Percentiles rank a stretch among this genome's conserved stretches.
These are phyloP conservation scores for Tolypocladium ophioglossoides DNA, from an alignment of 2,329 filamentous ascomycete species.

Conservation along the genomic window DNA sequence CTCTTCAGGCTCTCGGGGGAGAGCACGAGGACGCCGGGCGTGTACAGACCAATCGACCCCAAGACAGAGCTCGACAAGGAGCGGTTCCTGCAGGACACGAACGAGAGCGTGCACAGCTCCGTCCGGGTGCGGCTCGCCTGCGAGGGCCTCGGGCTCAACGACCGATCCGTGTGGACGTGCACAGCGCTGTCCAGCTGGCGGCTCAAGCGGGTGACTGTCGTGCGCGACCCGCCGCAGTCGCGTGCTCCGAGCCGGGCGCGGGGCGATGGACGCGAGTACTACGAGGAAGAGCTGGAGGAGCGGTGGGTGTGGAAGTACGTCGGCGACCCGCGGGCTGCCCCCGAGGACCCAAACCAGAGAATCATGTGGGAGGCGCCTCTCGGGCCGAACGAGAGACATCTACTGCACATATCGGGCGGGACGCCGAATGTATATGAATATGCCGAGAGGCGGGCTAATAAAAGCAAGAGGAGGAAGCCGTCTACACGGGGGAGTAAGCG, in stretches of 20 bases:
- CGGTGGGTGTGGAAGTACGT: slow-evolving; percentile 46
- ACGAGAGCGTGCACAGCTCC: slow-evolving; percentile 44
- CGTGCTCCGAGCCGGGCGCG: neutral
- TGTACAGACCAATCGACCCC: slow-evolving; percentile 34
- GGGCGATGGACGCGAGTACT: slow-evolving; percentile 7
- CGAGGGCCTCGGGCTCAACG: slow-evolving; percentile 38
- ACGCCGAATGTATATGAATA: slow-evolving; percentile 31
- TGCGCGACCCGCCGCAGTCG: neutral
- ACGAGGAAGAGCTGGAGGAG: slow-evolving; percentile 15
- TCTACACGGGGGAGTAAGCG: neutral
- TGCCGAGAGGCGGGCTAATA: slow-evolving; percentile 18
- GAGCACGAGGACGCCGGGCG: slow-evolving; percentile 33
- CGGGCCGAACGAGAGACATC: slow-evolving; percentile 39
- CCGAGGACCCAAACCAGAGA: slow-evolving; percentile 24
- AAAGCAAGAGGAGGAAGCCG: slow-evolving; percentile 6
- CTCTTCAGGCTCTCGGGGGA: slow-evolving; percentile 34
- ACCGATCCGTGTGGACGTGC: slow-evolving; percentile 35
- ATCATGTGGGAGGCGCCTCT: slow-evolving; percentile 42
- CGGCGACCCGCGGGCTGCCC: slow-evolving; percentile 31
- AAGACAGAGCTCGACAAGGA: slow-evolving; percentile 23
- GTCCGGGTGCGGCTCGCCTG: slow-evolving; percentile 42
- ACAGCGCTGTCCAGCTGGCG: slow-evolving; percentile 34
- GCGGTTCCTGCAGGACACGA: slow-evolving; percentile 37
- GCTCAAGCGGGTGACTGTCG: slow-evolving; percentile 21
- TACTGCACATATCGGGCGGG: slow-evolving; percentile 34